Evolutionary conservation across 2,329 filamentous ascomycete genomes (phyloP).

Genomic region (Penicillium freii): DNA sequence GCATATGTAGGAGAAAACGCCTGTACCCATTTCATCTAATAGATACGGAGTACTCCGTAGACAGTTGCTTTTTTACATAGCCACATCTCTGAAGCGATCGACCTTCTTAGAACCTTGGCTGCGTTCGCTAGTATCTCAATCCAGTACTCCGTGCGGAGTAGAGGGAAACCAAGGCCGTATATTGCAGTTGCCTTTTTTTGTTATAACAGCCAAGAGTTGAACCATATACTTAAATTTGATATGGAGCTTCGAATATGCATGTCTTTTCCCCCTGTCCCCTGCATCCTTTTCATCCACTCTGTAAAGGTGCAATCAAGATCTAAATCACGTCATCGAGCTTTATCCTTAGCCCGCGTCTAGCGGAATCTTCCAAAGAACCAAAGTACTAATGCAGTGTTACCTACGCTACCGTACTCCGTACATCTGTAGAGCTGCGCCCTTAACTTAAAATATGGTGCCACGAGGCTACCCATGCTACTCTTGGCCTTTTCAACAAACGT

Average conservation of each 20-base stretch:
- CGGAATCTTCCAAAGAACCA: neutral
- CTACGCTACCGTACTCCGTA: neutral
- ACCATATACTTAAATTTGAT: neutral
- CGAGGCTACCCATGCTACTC: neutral
- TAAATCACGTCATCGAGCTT: conserved; percentile 38
- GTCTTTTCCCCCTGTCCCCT: neutral
- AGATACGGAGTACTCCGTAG: neutral
- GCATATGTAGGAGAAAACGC: neutral
- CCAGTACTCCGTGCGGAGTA: neutral
- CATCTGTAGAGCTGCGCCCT: neutral
- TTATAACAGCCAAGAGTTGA: too few species aligned
- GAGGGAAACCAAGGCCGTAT: too few species aligned
- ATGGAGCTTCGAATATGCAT: neutral
- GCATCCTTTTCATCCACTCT: conserved; percentile 1
- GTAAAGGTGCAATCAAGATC: conserved; percentile 29
- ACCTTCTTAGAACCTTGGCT: neutral
- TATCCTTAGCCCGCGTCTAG: conserved; percentile 14
- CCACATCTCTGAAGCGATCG: neutral
- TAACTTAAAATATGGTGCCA: neutral
- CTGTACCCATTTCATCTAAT: neutral
- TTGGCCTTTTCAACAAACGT: neutral
- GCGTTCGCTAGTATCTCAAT: neutral
- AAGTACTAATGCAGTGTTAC: neutral
- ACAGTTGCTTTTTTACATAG: neutral
- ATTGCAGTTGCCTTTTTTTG: neutral